Percentiles rank a stretch among this genome's conserved stretches.
These are phyloP conservation scores for Juglanconis juglandina DNA, from an alignment of 2,329 filamentous ascomycete genomes.

Conservation along the genomic window DNA sequence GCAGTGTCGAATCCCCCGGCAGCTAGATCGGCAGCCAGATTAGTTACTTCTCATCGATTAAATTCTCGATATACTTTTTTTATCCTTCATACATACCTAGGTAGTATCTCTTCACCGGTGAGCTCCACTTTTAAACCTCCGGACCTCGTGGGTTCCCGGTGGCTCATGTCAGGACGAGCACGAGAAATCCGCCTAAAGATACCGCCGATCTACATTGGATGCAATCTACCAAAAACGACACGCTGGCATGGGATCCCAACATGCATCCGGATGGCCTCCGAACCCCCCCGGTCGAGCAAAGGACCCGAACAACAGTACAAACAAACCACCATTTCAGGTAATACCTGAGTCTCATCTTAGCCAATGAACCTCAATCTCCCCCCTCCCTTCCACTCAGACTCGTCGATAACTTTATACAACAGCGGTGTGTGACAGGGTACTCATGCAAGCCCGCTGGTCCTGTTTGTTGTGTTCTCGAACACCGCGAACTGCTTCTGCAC, in stretches of 20 bases:
- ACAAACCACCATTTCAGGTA: not conserved
- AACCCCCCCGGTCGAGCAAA: not conserved
- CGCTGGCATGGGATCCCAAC: not conserved
- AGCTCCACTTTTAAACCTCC: not conserved
- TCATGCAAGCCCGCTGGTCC: too few species aligned
- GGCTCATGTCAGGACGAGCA: not conserved
- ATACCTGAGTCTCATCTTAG: not conserved
- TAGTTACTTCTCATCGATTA: not conserved
- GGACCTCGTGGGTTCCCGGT: not conserved
- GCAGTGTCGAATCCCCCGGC: not conserved
- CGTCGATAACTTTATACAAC: not conserved
- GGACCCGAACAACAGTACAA: not conserved
- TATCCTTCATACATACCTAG: too few species aligned
- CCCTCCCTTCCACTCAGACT: not conserved
- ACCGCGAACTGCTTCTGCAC: not conserved
- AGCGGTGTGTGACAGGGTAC: not conserved
- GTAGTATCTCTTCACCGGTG: not conserved
- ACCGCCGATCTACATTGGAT: not conserved
- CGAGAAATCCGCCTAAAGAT: not conserved
- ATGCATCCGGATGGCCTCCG: not conserved
- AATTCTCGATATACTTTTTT: too few species aligned
- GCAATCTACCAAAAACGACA: too few species aligned
- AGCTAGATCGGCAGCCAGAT: not conserved
- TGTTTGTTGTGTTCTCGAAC: not conserved
- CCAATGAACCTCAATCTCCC: not conserved